Percentiles rank a stretch among this genome's conserved stretches.
These are phyloP conservation scores for Gossypium laxum DNA, from an alignment of 441 rosid species.

Conservation along the genomic window DNA sequence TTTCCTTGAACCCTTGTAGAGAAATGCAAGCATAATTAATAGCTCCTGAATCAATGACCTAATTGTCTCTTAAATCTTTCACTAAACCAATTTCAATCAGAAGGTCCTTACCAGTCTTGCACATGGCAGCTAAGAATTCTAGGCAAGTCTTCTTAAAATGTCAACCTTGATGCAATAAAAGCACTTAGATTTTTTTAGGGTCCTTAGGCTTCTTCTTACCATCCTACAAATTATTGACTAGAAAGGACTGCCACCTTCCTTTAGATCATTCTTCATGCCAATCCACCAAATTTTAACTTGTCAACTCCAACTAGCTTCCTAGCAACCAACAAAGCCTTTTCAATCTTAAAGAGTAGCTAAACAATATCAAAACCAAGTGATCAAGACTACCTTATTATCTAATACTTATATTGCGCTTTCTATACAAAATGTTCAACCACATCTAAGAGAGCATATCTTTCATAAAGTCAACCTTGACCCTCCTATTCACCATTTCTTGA, in stretches of 20 bases:
- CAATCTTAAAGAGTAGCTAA: neutral
- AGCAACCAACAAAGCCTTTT: neutral
- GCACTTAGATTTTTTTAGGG: neutral
- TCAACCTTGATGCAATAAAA: neutral
- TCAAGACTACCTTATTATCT: neutral
- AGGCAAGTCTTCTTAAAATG: neutral
- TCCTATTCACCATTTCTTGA: neutral
- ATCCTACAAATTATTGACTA: neutral
- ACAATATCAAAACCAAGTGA: slow-evolving; percentile 1
- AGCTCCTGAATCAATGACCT: neutral
- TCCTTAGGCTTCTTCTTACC: neutral
- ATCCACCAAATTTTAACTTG: neutral
- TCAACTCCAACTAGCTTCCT: neutral
- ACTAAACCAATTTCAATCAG: neutral
- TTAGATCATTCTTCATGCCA: neutral
- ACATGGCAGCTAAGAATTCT: neutral
- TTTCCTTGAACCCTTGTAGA: neutral
- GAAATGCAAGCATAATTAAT: neutral
- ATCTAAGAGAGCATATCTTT: neutral
- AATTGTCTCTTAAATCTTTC: neutral
- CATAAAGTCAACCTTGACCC: neutral
- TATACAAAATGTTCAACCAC: neutral
- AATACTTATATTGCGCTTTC: neutral
- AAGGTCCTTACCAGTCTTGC: neutral
- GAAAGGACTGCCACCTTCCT: neutral